These are phyloP conservation scores for Parasitella parasitica DNA, from an alignment of 371 early-diverging fungal genomes.

Conservation along the genomic window DNA sequence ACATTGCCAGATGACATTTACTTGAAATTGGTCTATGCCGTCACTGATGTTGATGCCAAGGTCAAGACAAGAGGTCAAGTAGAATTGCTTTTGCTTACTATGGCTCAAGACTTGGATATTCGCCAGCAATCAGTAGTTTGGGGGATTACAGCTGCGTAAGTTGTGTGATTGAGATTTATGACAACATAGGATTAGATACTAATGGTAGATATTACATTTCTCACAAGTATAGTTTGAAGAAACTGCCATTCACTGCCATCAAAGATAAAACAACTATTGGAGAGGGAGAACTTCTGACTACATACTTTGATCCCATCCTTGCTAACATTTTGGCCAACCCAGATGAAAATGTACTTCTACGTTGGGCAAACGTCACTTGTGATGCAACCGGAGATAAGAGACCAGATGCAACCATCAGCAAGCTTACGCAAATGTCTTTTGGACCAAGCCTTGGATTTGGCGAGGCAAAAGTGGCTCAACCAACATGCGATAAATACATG, in stretches of 20 bases:
- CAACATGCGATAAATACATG: constrained; percentile 22
- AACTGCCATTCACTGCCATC: constrained; percentile 17
- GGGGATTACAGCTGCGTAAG: not conserved
- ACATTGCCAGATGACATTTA: not conserved
- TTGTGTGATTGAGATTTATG: not conserved
- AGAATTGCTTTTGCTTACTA: not conserved
- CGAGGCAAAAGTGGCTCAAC: constrained; percentile 26
- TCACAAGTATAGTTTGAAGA: not conserved
- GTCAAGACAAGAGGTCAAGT: not conserved
- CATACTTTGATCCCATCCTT: constrained; percentile 17
- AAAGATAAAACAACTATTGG: constrained; percentile 21
- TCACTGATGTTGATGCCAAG: not conserved
- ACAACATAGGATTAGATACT: not conserved
- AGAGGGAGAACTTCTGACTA: constrained; percentile 17
- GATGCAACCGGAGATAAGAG: constrained; percentile 22
- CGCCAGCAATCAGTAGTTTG: not conserved
- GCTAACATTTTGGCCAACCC: constrained; percentile 18
- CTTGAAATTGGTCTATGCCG: not conserved
- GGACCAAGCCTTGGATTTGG: constrained; percentile 27
- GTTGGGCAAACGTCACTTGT: constrained; percentile 21
- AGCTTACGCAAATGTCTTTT: constrained; percentile 20
- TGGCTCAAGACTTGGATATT: not conserved
- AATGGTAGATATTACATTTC: not conserved
- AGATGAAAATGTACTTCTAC: constrained; percentile 18
- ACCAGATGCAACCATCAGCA: constrained; percentile 26